Evolutionary conservation across 2,329 filamentous ascomycete species (phyloP), one percentile per base, ranked within the genome.

Genomic region (Sporothrix dimorphospora): DNA sequence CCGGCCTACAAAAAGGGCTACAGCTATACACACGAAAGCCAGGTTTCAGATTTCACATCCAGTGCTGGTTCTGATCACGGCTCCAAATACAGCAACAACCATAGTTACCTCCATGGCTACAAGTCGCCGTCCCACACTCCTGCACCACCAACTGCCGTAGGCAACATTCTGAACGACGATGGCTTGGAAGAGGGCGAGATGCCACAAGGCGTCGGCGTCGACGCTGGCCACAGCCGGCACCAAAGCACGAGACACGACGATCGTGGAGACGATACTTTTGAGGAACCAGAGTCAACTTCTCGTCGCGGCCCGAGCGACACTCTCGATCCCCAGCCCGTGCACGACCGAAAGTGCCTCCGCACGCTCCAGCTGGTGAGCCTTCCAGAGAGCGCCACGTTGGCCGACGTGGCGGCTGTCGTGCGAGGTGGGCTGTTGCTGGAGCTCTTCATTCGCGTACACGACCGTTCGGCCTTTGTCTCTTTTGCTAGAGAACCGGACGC

Each of bases 401-500:
- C 84, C 63, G 92, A 96, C 74, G 82, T 96, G 72, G 85, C 87
- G 3, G 84, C 85, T 27, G 85, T 86, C 12, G 81, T 96, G 69
- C 89, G 90, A 72, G 93, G 93, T 30, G 93, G 93, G 1, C 84
- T 87, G 74, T 76, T 97, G 12, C 80, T 94, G 12, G 91, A 94
- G 74, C 82, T 95, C 53, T 91, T 87, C 75, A 76, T 94, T 65
- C 87, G 89, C 42, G 78, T 76, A 9, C 80, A 86, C 55, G 89
- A 93, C 69, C 86, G 86, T 42, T 83, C 82, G 59, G 91, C 89
- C 4, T 87, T 85, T 55, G 84, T 96, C 1, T 92, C 93, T 0
- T 96, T 96, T 78, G 83, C 93, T 7, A 84, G 89, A 68, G 87
- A 87, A 45, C 82, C 85, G 24, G 86, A 89, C 72, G 91, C 91